Base-by-base conservation (phyloP, 2,329 filamentous ascomycete genomes). In the Cladobotryum protrusum region DNA sequence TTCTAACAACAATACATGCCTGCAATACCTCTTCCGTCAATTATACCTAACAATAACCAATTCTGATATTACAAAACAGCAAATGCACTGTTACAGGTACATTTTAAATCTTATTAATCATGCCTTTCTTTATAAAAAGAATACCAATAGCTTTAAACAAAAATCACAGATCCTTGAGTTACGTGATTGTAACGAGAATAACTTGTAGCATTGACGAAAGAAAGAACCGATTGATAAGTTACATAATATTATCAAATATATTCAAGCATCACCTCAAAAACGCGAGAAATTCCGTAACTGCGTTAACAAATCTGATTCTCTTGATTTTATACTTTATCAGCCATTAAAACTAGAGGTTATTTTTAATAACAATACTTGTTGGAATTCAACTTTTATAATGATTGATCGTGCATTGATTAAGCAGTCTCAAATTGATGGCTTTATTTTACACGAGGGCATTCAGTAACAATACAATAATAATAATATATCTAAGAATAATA, bases 221-320 rank as follows among this genome's bases (percentile, higher is more conserved):
- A 40, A 17, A 40, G 8, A 15, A 15, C 8, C 36, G n/a, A 15
- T 40, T 17, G 36, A 15, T 6, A 40, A 40, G 15, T 15, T 40
- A 7, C 36, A 15, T 59, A 47, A 44, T 14, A 32, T 44, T 17
- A 33, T 44, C 9, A 44, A 44, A 18, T 44, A 32, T n/a, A 44
- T 44, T 33, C n/a, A 24, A 44, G 19, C 18, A 14, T 44, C 42
- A 9, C 42, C n/a, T n/a, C n/a, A n/a, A n/a, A n/a, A n/a, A n/a
- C n/a, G n/a, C n/a, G n/a, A n/a, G n/a, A n/a, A n/a, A n/a, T n/a
- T n/a, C n/a, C n/a, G n/a, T n/a, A n/a, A n/a, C n/a, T n/a, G n/a
- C n/a, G n/a, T n/a, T n/a, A n/a, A n/a, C n/a, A n/a, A n/a, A n/a
- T n/a, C n/a, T n/a, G n/a, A n/a, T n/a, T n/a, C n/a, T n/a, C n/a